Evolutionary conservation across 129 eudicot genomes (phyloP).

Genomic region (Artemisia annua): DNA sequence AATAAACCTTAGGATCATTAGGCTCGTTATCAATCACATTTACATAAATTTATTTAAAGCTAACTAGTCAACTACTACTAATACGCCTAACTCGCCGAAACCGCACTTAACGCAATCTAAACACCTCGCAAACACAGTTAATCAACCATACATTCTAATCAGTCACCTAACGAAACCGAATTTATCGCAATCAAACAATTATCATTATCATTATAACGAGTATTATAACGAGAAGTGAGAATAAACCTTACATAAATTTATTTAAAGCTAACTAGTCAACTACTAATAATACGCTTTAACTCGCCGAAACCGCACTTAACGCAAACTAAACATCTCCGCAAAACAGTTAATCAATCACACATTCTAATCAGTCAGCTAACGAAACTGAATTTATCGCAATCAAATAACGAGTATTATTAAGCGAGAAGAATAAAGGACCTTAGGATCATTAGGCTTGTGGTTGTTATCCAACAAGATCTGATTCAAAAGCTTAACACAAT

Average conservation of each 20-base stretch:
- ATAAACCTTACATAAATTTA: too few relatives aligned
- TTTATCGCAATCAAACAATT: background rate
- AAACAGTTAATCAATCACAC: too few relatives aligned
- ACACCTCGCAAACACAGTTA: too few relatives aligned
- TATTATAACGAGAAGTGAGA: background rate
- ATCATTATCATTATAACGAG: too few relatives aligned
- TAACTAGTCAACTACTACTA: too few relatives aligned
- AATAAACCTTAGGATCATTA: conserved; percentile 71
- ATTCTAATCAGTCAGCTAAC: too few relatives aligned
- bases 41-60: too few relatives aligned
- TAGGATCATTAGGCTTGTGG: conserved; percentile 62
- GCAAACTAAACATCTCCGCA: conserved; percentile 8
- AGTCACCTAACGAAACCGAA: background rate
- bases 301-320: background rate
- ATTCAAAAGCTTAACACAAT: conserved; percentile 65
- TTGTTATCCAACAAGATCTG: conserved; percentile 66
- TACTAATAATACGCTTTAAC: too few relatives aligned
- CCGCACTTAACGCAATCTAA: background rate
- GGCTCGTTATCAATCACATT: conserved; percentile 58
- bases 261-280: too few relatives aligned
- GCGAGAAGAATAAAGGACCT: conserved; percentile 42
- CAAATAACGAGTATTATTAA: background rate
- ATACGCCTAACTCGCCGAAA: background rate
- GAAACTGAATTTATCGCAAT: too few relatives aligned
- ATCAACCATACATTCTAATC: background rate